Base-by-base conservation (phyloP, 768 basidiomycete species). In the Dioszegia crocea region DNA sequence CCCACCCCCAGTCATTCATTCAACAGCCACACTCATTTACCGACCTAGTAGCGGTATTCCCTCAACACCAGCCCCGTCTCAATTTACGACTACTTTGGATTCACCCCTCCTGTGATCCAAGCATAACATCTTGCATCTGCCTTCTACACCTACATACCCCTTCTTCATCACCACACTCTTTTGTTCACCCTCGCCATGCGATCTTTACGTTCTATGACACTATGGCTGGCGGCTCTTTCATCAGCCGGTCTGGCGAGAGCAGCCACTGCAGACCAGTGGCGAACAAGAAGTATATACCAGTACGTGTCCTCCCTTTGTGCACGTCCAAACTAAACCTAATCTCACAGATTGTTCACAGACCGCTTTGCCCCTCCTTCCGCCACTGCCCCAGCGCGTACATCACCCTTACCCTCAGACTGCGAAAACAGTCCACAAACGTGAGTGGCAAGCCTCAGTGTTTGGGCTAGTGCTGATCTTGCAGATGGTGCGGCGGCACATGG, bases 401-500 rank as follows among this genome's bases (percentile, higher is more conserved):
- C 58, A 69, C 80, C 49, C 19, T 44, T 75, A 21, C 70, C 75
- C 1, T 41, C 47, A 48, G 60, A 48, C 16, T 89, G 88, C 71
- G 80, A 86, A 66, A 81, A 84, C 4, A 79, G 74, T 26, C 71
- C 80, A 21, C 86, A 84, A 69, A 86, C 85, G 64, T 68, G 41
- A 61, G 67, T 54, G 31, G 12, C 9, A 24, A 26, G 31, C 16
- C 19, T 30, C 47, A 4, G 2, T 38, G 38, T 17, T 9, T 29
- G 39, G 31, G 2, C 19, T 19, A 17, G 3, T 43, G 38, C 38
- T 53, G 11, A 58, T 41, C 11, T 9, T 3, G 23, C 19, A 68
- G 67, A 0, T 89, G 84, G 82, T 91, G 89, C 60, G 89, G 89
- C 17, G 88, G 89, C 3, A 89, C 85, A 24, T 91, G 88, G 88